phyloP scores from a whole-genome alignment of 2,329 filamentous ascomycete species.

The Claviceps purpurea region DNA sequence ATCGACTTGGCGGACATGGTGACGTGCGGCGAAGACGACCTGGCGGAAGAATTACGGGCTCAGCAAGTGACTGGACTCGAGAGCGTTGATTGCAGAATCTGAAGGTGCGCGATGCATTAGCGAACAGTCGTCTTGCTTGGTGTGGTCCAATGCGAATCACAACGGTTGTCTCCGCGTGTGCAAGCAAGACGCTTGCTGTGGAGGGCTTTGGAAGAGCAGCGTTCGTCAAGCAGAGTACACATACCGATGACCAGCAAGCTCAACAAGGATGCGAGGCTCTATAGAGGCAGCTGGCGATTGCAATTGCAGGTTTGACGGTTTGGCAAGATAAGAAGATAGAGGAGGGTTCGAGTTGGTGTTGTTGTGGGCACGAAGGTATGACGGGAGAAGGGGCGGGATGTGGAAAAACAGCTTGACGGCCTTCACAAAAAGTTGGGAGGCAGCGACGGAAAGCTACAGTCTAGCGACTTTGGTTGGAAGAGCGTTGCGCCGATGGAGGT shows the following conservation, averaged over 20 bases:
- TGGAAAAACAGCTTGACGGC: slow-evolving; percentile 4
- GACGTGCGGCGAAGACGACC: slow-evolving; percentile 15
- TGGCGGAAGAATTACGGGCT: background rate
- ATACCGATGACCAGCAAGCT: slow-evolving; percentile 8
- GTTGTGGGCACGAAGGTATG: background rate
- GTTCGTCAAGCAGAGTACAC: slow-evolving; percentile 1
- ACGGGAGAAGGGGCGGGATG: background rate
- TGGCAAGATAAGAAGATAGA: background rate
- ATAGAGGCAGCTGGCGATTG: background rate
- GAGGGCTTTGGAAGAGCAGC: background rate
- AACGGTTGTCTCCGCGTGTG: background rate
- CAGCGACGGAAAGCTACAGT: background rate
- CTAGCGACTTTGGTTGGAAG: background rate
- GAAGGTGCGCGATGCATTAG: slow-evolving; percentile 1
- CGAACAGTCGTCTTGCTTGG: background rate
- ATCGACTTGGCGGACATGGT: slow-evolving; percentile 69
- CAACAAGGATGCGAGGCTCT: slow-evolving; percentile 1
- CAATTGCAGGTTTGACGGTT: slow-evolving; percentile 2
- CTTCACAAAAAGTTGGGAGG: slow-evolving; percentile 1
- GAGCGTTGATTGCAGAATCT: background rate
- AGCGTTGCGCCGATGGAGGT: background rate
- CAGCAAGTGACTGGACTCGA: background rate
- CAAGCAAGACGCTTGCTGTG: background rate
- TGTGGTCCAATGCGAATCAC: background rate
- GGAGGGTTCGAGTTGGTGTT: background rate